phyloP scores from a whole-genome alignment of 1,284 basidiomycete genomes.

The Athelia sp. region DNA sequence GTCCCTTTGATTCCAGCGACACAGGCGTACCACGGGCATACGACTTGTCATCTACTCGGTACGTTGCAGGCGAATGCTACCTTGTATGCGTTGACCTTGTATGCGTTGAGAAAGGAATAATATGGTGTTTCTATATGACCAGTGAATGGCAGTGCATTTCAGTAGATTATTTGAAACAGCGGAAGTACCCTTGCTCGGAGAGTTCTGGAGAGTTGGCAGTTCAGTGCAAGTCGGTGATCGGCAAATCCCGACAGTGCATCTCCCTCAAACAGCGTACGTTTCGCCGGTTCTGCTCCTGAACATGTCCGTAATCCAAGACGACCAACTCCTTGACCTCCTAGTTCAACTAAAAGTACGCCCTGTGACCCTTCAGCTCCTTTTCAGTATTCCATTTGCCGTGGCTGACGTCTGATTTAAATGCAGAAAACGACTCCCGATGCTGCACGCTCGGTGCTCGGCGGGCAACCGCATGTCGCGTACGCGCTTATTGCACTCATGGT shows the following conservation, averaged over 20 bases:
- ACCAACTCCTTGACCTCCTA: conserved; percentile 63
- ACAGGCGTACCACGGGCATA: too few relatives aligned
- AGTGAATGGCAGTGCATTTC: neutral
- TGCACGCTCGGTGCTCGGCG: conserved; percentile 61
- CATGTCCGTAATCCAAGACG: conserved; percentile 34
- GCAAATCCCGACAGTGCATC: neutral
- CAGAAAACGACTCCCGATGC: conserved; percentile 72
- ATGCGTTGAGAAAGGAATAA: too few relatives aligned
- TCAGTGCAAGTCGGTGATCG: neutral
- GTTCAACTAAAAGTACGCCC: conserved; percentile 55
- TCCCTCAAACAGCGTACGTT: neutral
- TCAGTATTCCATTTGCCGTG: too few relatives aligned
- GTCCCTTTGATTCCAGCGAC: too few relatives aligned
- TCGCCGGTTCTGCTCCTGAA: neutral
- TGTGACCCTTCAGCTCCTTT: neutral
- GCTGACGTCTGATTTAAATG: conserved; percentile 3
- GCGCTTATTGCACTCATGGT: conserved; percentile 73
- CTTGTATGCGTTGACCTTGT: too few relatives aligned
- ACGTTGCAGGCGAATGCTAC: too few relatives aligned
- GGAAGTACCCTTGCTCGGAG: neutral
- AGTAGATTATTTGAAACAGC: neutral
- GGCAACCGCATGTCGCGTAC: conserved; percentile 70
- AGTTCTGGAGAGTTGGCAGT: neutral
- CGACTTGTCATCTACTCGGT: too few relatives aligned
- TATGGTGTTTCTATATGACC: too few relatives aligned